These are phyloP conservation scores for Kodamaea laetipori DNA, from an alignment of 805 yeast genomes.

Conservation along the genomic window DNA sequence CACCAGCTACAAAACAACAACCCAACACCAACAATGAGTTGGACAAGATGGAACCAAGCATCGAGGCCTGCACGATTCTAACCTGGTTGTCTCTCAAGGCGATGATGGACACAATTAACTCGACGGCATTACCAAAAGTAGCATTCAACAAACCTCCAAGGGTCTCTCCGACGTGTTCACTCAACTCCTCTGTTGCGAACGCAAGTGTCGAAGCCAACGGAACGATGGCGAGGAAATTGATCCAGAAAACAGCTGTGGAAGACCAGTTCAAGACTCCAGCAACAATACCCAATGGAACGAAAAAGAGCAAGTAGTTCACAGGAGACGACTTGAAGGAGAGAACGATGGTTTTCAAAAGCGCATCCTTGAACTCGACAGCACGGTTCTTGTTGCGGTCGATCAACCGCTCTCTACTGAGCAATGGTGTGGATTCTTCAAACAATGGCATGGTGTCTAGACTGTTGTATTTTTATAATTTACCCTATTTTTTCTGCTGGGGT, in stretches of 20 bases:
- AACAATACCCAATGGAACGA: slow-evolving; percentile 87
- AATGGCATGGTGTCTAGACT: slow-evolving; percentile 6
- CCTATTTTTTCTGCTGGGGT: slow-evolving; percentile 3
- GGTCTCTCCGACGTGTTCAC: slow-evolving; percentile 87
- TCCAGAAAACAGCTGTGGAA: slow-evolving; percentile 57
- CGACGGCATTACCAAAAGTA: slow-evolving; percentile 97
- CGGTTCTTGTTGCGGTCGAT: slow-evolving; percentile 7
- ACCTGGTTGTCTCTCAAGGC: slow-evolving; percentile 86
- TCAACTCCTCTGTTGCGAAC: slow-evolving; percentile 89
- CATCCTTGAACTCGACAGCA: slow-evolving; percentile 6
- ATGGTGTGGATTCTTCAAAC: slow-evolving; percentile 8
- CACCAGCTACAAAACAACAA: slow-evolving; percentile 94
- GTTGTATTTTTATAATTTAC: neutral
- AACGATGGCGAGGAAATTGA: slow-evolving; percentile 86
- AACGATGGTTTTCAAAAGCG: slow-evolving; percentile 20
- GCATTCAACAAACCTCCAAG: slow-evolving; percentile 94
- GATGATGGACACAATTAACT: slow-evolving; percentile 88
- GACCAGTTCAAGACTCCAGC: slow-evolving; percentile 64
- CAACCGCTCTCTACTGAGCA: neutral
- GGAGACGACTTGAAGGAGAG: slow-evolving; percentile 57
- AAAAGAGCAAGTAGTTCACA: slow-evolving; percentile 72
- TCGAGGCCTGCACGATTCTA: slow-evolving; percentile 93
- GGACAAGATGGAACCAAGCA: slow-evolving; percentile 92
- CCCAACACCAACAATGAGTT: slow-evolving; percentile 89
- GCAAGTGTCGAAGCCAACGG: slow-evolving; percentile 91